phyloP scores from a whole-genome alignment of 768 basidiomycete species.

The Russula virescens region DNA sequence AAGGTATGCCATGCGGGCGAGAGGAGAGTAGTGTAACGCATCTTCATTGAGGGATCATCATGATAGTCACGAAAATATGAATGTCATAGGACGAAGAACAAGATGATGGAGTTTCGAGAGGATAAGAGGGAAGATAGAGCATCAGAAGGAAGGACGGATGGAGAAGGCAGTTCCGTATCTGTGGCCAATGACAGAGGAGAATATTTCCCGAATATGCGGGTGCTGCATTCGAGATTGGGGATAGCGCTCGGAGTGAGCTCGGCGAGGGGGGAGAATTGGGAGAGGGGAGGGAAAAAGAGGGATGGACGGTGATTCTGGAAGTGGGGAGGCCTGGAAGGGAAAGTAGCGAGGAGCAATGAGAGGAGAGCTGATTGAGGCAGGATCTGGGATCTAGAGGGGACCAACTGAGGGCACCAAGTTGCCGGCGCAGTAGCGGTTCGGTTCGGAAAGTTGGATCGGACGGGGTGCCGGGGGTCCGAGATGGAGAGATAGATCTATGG shows the following conservation, averaged over 20 bases:
- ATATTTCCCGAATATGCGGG: neutral
- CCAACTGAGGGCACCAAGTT: neutral
- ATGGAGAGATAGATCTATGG: neutral
- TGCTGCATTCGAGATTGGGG: neutral
- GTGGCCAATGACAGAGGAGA: constrained; percentile 5
- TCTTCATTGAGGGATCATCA: neutral
- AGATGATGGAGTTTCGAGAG: neutral
- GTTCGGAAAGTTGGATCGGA: neutral
- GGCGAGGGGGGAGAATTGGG: neutral
- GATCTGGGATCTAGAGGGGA: constrained; percentile 13
- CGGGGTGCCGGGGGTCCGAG: neutral
- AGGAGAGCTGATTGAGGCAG: neutral
- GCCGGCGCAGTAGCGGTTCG: constrained; percentile 8
- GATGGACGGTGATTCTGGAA: constrained; percentile 2
- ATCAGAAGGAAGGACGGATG: neutral
- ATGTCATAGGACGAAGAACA: neutral
- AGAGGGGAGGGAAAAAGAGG: no score
- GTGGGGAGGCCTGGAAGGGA: neutral
- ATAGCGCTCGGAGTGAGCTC: neutral
- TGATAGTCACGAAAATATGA: neutral
- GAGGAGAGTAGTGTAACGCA: neutral
- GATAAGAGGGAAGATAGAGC: neutral
- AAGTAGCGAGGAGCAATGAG: neutral
- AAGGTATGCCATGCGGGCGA: no score
- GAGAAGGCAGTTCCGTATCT: constrained; percentile 9